Evolutionary conservation across 495 filamentous ascomycete species (phyloP).

Genomic region (Margaritispora aquatica): DNA sequence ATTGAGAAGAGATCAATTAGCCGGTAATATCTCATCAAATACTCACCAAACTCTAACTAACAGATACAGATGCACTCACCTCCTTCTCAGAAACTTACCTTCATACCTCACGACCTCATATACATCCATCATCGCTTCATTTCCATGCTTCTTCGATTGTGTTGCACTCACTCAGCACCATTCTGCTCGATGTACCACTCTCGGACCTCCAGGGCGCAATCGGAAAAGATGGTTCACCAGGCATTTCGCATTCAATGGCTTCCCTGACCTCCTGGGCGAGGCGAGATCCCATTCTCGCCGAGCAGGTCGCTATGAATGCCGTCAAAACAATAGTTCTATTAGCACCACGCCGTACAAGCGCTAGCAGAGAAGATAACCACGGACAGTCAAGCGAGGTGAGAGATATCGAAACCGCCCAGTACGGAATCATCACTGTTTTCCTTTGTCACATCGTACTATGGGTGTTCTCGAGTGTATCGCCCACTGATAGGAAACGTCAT

Average conservation of each 20-base stretch:
- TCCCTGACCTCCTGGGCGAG: slow-evolving; percentile 7
- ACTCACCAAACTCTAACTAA: neutral
- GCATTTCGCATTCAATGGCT: neutral
- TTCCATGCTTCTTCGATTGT: slow-evolving; percentile 10
- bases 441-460: slow-evolving; percentile 12
- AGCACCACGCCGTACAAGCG: neutral
- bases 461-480: slow-evolving; percentile 4
- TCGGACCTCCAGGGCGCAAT: slow-evolving; percentile 12
- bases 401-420: slow-evolving; percentile 4
- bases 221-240: slow-evolving; percentile 10
- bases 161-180: slow-evolving; percentile 6
- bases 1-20: neutral
- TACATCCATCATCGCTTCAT: neutral
- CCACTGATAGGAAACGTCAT: neutral
- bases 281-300: neutral
- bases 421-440: slow-evolving; percentile 12
- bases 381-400: neutral
- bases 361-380: neutral
- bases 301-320: slow-evolving; percentile 6
- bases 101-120: neutral
- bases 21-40: neutral
- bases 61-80: slow-evolving; percentile 4
- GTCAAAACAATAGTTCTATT: slow-evolving; percentile 8
- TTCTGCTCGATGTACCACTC: slow-evolving; percentile 14
- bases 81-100: slow-evolving; percentile 6